Conservation (phyloP, 2,329 filamentous ascomycete species). For the Fonsecaea erecta region DNA sequence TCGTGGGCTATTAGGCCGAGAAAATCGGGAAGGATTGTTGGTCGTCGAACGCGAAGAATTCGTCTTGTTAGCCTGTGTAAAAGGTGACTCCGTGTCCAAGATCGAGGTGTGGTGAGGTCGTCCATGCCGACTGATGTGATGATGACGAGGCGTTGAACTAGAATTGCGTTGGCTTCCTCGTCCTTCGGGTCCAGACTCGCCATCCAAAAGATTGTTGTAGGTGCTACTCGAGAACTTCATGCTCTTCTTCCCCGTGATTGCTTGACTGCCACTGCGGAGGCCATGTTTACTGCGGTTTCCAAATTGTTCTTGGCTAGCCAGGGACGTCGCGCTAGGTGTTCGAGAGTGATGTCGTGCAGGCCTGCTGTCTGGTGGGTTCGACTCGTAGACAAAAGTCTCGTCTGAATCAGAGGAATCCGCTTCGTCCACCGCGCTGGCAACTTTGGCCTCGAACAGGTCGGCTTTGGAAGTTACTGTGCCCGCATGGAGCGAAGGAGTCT, state of each 20-base stretch:
- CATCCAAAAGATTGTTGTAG: slow-evolving; percentile 66
- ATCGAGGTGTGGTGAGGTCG: slow-evolving; percentile 72
- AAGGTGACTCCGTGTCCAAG: slow-evolving; percentile 78
- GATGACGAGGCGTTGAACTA: slow-evolving; percentile 68
- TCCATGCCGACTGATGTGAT: slow-evolving; percentile 80
- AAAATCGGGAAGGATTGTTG: slow-evolving; percentile 55
- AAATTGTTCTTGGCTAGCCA: slow-evolving; percentile 56
- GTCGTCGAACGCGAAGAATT: slow-evolving; percentile 63
- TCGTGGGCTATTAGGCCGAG: slow-evolving; percentile 72
- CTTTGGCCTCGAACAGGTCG: slow-evolving; percentile 96
- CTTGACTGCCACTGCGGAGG: slow-evolving; percentile 67
- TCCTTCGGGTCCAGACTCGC: slow-evolving; percentile 69
- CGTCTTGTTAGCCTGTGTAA: slow-evolving; percentile 67
- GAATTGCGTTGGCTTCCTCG: slow-evolving; percentile 66
- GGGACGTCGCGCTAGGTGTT: slow-evolving; percentile 89
- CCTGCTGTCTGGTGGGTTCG: slow-evolving; percentile 74
- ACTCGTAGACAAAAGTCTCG: slow-evolving; percentile 98
- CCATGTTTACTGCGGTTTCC: slow-evolving; percentile 65
- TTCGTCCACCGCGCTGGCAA: slow-evolving; percentile 93
- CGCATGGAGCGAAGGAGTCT: slow-evolving; percentile 62
- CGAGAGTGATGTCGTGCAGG: slow-evolving; percentile 86
- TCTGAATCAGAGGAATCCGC: slow-evolving; percentile 96
- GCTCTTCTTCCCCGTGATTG: slow-evolving; percentile 77
- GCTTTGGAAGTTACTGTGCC: slow-evolving; percentile 83
- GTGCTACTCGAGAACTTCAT: slow-evolving; percentile 93